These are phyloP conservation scores for Rhodotorula sp. DNA, from an alignment of 1,284 basidiomycete species.

Conservation along the genomic window DNA sequence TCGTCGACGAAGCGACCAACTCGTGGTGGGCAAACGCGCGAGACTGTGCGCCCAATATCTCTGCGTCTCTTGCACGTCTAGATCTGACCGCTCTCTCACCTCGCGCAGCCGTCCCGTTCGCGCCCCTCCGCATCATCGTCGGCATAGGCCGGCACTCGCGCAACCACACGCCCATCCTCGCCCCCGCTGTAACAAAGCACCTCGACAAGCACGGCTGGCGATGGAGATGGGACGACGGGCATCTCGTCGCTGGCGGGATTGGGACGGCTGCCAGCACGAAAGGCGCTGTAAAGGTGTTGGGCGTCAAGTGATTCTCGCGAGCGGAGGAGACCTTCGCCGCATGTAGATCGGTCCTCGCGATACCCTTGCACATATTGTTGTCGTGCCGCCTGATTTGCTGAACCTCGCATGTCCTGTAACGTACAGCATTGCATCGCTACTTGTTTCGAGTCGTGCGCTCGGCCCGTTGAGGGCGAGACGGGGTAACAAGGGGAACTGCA, in stretches of 20 bases:
- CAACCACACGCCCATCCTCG: conserved; percentile 47
- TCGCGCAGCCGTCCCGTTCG: conserved; percentile 7
- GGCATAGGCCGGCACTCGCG: conserved; percentile 49
- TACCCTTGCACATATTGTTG: background rate
- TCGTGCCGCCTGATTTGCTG: background rate
- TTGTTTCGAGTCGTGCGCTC: no score
- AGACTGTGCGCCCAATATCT: conserved; percentile 5
- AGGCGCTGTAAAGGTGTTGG: conserved; percentile 10
- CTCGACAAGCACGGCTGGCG: conserved; percentile 48
- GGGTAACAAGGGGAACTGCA: no score
- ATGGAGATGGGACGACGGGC: conserved; percentile 38
- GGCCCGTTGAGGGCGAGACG: no score
- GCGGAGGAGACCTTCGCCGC: background rate
- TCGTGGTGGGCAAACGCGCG: conserved; percentile 43
- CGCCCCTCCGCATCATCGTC: conserved; percentile 49
- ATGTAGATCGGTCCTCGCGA: background rate
- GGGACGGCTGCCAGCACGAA: background rate
- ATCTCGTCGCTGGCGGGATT: conserved; percentile 18
- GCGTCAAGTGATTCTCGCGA: background rate
- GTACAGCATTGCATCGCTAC: no score
- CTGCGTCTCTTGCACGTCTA: no score
- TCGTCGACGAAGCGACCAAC: conserved; percentile 46
- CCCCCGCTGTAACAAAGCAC: conserved; percentile 47
- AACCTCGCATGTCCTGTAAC: background rate
- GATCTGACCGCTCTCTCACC: background rate